Evolutionary conservation across 768 basidiomycete species (phyloP).

Genomic region (Auriculariales sp.): DNA sequence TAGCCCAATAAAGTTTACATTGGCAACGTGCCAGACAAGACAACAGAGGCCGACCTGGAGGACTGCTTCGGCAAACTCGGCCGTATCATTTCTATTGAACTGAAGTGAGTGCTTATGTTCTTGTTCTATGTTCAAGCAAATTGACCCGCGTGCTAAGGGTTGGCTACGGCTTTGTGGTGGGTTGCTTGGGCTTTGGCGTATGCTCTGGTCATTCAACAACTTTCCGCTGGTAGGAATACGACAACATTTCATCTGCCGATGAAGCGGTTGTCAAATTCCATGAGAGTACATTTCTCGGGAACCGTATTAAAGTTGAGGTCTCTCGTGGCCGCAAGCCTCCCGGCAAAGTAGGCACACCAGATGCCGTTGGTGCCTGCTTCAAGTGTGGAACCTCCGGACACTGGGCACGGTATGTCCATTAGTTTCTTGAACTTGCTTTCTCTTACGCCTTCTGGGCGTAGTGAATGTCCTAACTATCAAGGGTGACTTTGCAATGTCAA

Average conservation of each 20-base stretch:
- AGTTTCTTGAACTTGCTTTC: conserved; percentile 2
- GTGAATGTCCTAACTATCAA: conserved; percentile 50
- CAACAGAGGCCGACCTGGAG: conserved; percentile 71
- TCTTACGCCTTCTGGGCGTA: conserved; percentile 14
- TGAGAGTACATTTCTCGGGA: conserved; percentile 84
- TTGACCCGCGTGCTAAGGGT: conserved; percentile 30
- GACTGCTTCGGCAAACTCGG: conserved; percentile 82
- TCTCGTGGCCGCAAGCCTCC: conserved; percentile 74
- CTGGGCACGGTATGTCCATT: conserved; percentile 54
- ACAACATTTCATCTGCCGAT: conserved; percentile 64
- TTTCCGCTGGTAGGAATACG: conserved; percentile 52
- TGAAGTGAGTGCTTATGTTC: conserved; percentile 47
- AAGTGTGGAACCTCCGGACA: conserved; percentile 76
- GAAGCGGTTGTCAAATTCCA: conserved; percentile 80
- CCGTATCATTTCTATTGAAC: conserved; percentile 55
- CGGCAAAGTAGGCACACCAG: conserved; percentile 49
- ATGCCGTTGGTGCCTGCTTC: conserved; percentile 82
- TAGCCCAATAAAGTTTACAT: conserved; percentile 92
- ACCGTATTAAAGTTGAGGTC: conserved; percentile 77
- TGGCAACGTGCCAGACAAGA: conserved; percentile 78
- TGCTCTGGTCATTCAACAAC: conserved; percentile 1
- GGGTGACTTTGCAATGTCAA: too few relatives aligned
- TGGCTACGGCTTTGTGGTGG: conserved; percentile 83
- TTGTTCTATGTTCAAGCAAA: background rate
- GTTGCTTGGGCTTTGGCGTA: conserved; percentile 15